Evolutionary conservation across 306 rosid species (phyloP), one percentile per base, ranked within the genome.

Genomic region (Ormosia emarginata): DNA sequence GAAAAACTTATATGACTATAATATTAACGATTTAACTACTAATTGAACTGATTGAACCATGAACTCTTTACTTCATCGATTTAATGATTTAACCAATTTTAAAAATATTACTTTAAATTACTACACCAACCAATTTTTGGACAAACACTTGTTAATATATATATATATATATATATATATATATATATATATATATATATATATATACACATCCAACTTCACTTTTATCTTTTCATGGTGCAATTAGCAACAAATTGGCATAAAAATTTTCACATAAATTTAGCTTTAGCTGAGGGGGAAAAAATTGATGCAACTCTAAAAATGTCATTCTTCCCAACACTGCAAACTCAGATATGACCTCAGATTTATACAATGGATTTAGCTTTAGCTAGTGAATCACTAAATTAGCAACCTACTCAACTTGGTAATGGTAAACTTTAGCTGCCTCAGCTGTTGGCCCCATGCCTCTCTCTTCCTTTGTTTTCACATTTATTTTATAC

Each of bases 371-470:
- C 13, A 49, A 32, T 49, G 7, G 29, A n/a, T 29, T 50, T 6
- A 50, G 13, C 15, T 47, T 52, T 78, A 32, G 30, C 14, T 12
- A 69, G 18, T 62, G 67, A 79, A 67, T 59, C 47, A 47, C 77
- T 74, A 32, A 75, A 52, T 62, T 77, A 73, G 79, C 65, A 85
- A 71, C 52, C 78, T 33, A n/a, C 69, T 77, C 81, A 67, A 75
- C 67, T 67, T 57, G 79, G 72, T 8, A 71, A 79, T 49, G 79
- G 68, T 8, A 71, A 79, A 73, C 84, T 70, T 67, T 55, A 47
- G 50, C 36, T 76, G 67, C 18, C n/a, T 63, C 85, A 18, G 30
- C 15, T 18, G 2, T 52, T 41, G 49, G 13, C 9, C 29, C 7
- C 67, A 62, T 61, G 2, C 74, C 36, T 10, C 32, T 46, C 41